Evolutionary conservation across 2,329 filamentous ascomycete genomes (phyloP).

Genomic region (Alternaria dauci): DNA sequence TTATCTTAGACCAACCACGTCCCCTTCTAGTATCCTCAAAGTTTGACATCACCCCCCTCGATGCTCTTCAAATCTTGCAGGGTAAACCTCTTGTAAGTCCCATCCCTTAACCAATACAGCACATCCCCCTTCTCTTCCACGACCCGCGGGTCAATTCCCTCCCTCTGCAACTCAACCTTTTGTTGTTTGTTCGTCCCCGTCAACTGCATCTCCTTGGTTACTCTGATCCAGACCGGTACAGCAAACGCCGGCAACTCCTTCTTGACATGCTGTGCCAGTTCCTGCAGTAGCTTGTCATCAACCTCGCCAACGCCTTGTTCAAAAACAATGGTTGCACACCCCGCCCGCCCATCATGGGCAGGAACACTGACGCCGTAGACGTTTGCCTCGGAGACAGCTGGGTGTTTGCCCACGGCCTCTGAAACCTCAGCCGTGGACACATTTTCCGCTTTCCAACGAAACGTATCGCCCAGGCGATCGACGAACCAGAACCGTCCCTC

Average conservation of each 20-base stretch:
- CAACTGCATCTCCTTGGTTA: slow-evolving; percentile 51
- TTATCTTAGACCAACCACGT: background rate
- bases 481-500: slow-evolving; percentile 50
- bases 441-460: slow-evolving; percentile 57
- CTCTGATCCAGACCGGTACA: slow-evolving; percentile 55
- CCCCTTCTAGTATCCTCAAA: slow-evolving; percentile 22
- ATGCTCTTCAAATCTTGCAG: slow-evolving; percentile 37
- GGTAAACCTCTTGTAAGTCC: slow-evolving; percentile 40
- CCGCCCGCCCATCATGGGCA: slow-evolving; percentile 55
- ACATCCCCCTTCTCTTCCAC: slow-evolving; percentile 50
- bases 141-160: slow-evolving; percentile 53
- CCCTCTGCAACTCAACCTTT: slow-evolving; percentile 52
- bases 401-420: slow-evolving; percentile 51
- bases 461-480: slow-evolving; percentile 52
- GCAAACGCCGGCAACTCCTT: slow-evolving; percentile 54
- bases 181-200: slow-evolving; percentile 60
- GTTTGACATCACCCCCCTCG: slow-evolving; percentile 37
- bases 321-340: slow-evolving; percentile 55
- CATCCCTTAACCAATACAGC: slow-evolving; percentile 53
- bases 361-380: slow-evolving; percentile 58
- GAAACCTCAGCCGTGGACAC: slow-evolving; percentile 57
- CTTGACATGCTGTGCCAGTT: slow-evolving; percentile 49
- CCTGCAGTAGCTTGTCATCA: slow-evolving; percentile 22
- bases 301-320: slow-evolving; percentile 14
- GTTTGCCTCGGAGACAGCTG: slow-evolving; percentile 53